phyloP scores from a whole-genome alignment of 1,139 yeast species.

The Pneumocystis sp. region DNA sequence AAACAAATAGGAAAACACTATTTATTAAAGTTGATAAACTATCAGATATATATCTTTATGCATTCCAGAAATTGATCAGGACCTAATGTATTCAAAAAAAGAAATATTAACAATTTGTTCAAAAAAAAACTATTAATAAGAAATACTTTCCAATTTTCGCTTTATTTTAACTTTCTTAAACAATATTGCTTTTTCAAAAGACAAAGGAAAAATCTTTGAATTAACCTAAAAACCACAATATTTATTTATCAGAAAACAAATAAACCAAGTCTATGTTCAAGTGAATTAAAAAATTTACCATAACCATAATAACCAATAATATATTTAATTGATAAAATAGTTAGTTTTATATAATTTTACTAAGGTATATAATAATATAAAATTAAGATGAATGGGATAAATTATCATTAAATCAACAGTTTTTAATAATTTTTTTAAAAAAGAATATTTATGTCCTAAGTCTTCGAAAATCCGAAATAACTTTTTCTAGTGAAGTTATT shows the following conservation, averaged over 20 bases:
- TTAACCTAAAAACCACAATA: background rate
- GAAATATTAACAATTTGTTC: background rate
- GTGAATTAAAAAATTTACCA: background rate
- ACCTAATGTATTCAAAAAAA: background rate
- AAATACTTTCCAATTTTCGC: background rate
- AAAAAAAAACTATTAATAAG: background rate
- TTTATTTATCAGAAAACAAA: background rate
- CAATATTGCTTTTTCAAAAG: background rate
- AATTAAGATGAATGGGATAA: too few relatives aligned
- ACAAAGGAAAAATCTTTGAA: background rate
- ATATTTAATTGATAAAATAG: background rate
- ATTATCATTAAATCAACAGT: background rate
- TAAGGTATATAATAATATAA: background rate
- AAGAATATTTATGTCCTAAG: background rate
- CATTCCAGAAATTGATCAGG: background rate
- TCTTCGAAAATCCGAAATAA: conserved; percentile 15
- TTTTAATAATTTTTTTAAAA: background rate
- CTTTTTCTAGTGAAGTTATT: conserved; percentile 39
- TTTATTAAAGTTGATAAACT: background rate
- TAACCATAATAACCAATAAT: background rate
- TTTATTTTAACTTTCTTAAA: background rate
- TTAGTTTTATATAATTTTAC: background rate
- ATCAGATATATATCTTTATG: background rate
- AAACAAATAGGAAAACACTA: background rate
- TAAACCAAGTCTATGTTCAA: background rate